A percentile compares a stretch with the other conserved stretches of the same genome.
These are phyloP conservation scores for Metschnikowia kofuensis DNA, from an alignment of 805 yeast species.

Conservation along the genomic window DNA sequence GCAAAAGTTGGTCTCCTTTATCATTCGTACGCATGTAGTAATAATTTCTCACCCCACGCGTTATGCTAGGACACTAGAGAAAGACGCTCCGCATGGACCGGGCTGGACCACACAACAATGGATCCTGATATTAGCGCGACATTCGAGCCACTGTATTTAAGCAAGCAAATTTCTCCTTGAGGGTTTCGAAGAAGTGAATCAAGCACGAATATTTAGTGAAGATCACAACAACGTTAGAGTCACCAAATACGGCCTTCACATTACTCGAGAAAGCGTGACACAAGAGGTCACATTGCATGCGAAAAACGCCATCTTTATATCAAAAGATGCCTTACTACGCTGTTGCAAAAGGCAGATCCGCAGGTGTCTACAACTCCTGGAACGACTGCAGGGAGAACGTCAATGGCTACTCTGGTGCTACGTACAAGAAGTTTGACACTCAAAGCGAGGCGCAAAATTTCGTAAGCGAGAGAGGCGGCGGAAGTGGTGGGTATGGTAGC, in stretches of 20 bases:
- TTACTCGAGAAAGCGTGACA: not conserved
- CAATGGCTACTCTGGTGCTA: constrained; percentile 54
- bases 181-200: no score
- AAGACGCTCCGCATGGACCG: not conserved
- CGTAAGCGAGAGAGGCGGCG: constrained; percentile 15
- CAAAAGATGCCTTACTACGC: constrained; percentile 26
- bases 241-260: not conserved
- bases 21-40: no score
- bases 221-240: not conserved
- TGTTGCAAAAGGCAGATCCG: constrained; percentile 32
- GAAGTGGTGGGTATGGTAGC: not conserved
- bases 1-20: no score
- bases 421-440: constrained; percentile 53
- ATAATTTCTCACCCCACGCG: no score
- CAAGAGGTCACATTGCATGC: constrained; percentile 3
- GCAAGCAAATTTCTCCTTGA: not conserved
- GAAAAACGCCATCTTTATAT: not conserved
- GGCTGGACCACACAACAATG: not conserved
- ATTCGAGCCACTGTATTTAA: not conserved
- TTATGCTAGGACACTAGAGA: not conserved
- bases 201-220: no score
- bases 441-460: constrained; percentile 48
- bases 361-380: constrained; percentile 49
- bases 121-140: not conserved
- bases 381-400: constrained; percentile 34